phyloP scores from a whole-genome alignment of 495 filamentous ascomycete species.

The Hypoxylon subgilvum region DNA sequence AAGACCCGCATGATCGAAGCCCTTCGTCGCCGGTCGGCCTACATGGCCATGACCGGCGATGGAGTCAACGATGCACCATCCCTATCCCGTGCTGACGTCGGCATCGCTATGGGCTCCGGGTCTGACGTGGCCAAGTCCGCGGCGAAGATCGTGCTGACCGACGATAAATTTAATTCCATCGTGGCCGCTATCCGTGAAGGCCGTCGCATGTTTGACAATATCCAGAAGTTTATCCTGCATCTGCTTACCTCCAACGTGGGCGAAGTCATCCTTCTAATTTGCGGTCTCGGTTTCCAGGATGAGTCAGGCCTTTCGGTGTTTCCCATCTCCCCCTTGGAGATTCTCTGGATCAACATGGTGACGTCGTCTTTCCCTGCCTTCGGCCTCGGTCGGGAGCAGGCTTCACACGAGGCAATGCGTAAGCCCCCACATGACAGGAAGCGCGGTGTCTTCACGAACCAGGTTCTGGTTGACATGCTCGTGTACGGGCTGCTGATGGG shows the following conservation, averaged over 20 bases:
- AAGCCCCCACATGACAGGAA: slow-evolving; percentile 72
- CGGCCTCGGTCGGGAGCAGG: slow-evolving; percentile 73
- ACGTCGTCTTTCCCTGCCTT: slow-evolving; percentile 78
- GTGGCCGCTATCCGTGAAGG: slow-evolving; percentile 77
- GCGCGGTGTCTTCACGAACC: slow-evolving; percentile 70
- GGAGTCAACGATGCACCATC: slow-evolving; percentile 87
- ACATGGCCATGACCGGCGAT: slow-evolving; percentile 73
- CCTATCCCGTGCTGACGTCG: slow-evolving; percentile 77
- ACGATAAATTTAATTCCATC: slow-evolving; percentile 87
- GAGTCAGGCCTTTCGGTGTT: slow-evolving; percentile 68
- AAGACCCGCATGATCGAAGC: slow-evolving; percentile 74
- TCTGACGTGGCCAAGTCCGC: slow-evolving; percentile 92
- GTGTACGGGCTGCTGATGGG: slow-evolving; percentile 76
- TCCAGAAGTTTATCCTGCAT: slow-evolving; percentile 82
- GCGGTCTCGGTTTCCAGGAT: slow-evolving; percentile 76
- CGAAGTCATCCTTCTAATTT: slow-evolving; percentile 72
- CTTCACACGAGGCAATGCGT: slow-evolving; percentile 70
- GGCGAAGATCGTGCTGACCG: slow-evolving; percentile 84
- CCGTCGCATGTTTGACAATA: slow-evolving; percentile 76
- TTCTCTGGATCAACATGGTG: slow-evolving; percentile 80
- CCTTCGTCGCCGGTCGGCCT: slow-evolving; percentile 65
- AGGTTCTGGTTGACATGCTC: slow-evolving; percentile 74
- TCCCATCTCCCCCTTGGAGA: slow-evolving; percentile 74
- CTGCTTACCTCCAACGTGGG: slow-evolving; percentile 75
- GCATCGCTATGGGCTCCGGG: slow-evolving; percentile 86